A percentile compares a stretch with the other conserved stretches of the same genome.
Evolutionary conservation across 148 eudicot species (phyloP).

Genomic region (Vaccinium myrtillus): DNA sequence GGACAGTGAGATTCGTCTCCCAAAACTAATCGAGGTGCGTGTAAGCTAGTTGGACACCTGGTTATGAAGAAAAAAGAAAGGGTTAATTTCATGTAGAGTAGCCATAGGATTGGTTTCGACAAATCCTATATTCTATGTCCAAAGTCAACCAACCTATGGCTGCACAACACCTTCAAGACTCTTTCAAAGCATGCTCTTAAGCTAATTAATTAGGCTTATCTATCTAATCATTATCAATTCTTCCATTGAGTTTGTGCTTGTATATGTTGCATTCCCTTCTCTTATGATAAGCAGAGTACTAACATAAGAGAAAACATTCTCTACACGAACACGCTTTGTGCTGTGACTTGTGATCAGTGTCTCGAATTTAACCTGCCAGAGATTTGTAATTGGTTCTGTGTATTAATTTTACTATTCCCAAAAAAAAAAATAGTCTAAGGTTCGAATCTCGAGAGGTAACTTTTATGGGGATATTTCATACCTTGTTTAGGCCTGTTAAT

Average conservation of each 20-base stretch:
- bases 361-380: background rate
- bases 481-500: no score
- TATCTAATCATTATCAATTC: background rate
- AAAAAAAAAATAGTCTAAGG: no score
- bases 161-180: conserved; percentile 4
- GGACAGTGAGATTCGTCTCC: no score
- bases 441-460: no score
- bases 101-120: background rate
- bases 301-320: background rate
- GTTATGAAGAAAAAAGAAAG: no score
- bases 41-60: no score
- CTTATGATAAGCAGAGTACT: background rate
- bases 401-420: background rate
- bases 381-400: background rate
- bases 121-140: background rate
- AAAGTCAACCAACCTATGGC: conserved; percentile 10
- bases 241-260: background rate
- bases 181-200: conserved; percentile 7
- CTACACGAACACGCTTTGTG: background rate
- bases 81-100: background rate
- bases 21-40: no score
- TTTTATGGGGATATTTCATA: no score
- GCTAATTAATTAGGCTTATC: background rate
- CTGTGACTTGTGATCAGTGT: background rate
- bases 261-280: background rate